Evolutionary conservation across 345 rosid genomes (phyloP), one percentile per base, ranked within the genome.

Genomic region (Citrus trifoliata): DNA sequence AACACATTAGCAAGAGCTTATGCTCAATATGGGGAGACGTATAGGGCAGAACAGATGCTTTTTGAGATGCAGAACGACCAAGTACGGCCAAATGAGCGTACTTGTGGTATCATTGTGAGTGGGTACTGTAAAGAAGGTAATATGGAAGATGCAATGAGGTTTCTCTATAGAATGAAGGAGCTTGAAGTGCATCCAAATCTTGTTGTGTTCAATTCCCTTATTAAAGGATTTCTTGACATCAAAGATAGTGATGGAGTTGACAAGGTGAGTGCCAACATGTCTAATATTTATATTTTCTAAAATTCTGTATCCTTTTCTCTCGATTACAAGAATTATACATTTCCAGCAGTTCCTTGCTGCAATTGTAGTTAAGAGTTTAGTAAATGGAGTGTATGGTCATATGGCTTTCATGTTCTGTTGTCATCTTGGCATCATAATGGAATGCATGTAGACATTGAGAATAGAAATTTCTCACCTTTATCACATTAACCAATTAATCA

Each of bases 101-200:
- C 96, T 30, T 95, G 97, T 37, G 92, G 98, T 27, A 93, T 85
- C 77, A 92, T 95, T 46, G 82, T 91, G 32, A 83, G 87, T 35
- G 98, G 98, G 14, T 93, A 93, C 76, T 93, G 97, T 82, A 89
- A 89, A 85, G 99, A 95, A 83, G 91, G 94, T 2, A 93, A 90
- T 66, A 90, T 87, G 96, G 78, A 59, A 7, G 98, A 92, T 70
- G 99, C 97, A 58, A 84, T 83, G 78, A 91, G 93, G 81, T 92
- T 95, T 79, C 80, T 93, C 73, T 79, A 83, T 81, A 86, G 91
- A 77, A 93, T 92, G 96, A 93, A 90, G 84, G 89, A 90, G 85
- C 91, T 93, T 22, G 88, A 94, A 67, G 95, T 95, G 82, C 88
- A 86, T 78, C 99, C 98, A 21, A 95, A 95, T 86, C 93, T 89